Percentiles rank a stretch among this genome's conserved stretches.
These are phyloP conservation scores for Melianthus villosus DNA, from an alignment of 441 rosid species.

Conservation along the genomic window DNA sequence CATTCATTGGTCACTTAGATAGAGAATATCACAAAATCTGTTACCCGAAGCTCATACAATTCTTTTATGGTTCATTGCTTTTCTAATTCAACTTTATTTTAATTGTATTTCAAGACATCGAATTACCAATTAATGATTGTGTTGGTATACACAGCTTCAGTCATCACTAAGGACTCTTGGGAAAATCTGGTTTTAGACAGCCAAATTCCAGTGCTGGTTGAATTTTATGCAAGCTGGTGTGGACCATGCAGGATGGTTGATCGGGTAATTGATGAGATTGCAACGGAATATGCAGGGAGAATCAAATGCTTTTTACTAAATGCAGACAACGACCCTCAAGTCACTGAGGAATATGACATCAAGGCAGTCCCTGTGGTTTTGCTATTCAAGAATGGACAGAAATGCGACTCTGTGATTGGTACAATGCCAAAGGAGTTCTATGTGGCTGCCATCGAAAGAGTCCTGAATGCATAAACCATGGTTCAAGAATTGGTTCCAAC, in stretches of 20 bases:
- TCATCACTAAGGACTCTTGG: constrained; percentile 46
- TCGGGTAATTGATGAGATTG: constrained; percentile 69
- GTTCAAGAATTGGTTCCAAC: no score
- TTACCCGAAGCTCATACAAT: no score
- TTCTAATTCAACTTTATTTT: background rate
- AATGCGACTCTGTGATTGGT: constrained; percentile 57
- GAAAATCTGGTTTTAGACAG: constrained; percentile 39
- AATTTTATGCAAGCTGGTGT: constrained; percentile 86
- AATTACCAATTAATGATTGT: background rate
- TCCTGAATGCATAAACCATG: constrained; percentile 29
- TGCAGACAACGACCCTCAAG: constrained; percentile 40
- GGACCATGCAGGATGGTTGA: constrained; percentile 93
- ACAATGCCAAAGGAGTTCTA: constrained; percentile 95
- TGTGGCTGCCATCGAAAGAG: constrained; percentile 73
- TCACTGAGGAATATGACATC: constrained; percentile 60
- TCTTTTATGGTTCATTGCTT: no score
- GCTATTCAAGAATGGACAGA: constrained; percentile 72
- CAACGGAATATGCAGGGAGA: constrained; percentile 55
- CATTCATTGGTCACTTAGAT: no score
- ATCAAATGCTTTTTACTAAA: constrained; percentile 52
- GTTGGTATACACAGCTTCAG: constrained; percentile 27
- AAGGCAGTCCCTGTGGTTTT: constrained; percentile 81
- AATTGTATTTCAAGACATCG: no score
- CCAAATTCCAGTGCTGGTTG: constrained; percentile 63
- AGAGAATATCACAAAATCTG: no score